phyloP scores from a whole-genome alignment of 2,329 filamentous ascomycete genomes.

The Bretziella fagacearum region DNA sequence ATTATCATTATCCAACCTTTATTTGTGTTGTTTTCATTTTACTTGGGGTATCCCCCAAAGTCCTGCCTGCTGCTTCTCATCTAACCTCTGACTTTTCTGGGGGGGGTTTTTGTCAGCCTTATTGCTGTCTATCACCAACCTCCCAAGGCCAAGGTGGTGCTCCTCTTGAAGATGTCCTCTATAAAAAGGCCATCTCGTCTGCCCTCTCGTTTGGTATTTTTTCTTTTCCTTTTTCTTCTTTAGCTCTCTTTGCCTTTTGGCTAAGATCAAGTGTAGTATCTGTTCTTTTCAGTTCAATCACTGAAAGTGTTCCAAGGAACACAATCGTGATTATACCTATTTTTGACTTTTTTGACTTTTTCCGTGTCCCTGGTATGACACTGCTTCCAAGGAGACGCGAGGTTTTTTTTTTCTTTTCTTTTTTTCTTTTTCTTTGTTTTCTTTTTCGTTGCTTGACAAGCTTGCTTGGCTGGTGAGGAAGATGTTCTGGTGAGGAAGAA shows the following conservation, averaged over 20 bases:
- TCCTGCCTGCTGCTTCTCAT: too few species aligned
- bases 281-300: slow-evolving; percentile 98
- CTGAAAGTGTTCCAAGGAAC: slow-evolving; percentile 64
- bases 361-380: slow-evolving; percentile 26
- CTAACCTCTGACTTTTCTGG: too few species aligned
- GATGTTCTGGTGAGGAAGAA: slow-evolving; percentile 17
- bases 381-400: slow-evolving; percentile 30
- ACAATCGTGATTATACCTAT: slow-evolving; percentile 71
- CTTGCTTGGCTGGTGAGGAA: slow-evolving; percentile 26
- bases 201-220: slow-evolving; percentile 59
- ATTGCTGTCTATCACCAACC: neutral
- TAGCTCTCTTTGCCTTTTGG: slow-evolving; percentile 30
- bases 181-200: slow-evolving; percentile 32
- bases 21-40: neutral
- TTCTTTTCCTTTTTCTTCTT: slow-evolving; percentile 39
- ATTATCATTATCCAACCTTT: neutral
- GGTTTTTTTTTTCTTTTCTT: slow-evolving; percentile 19
- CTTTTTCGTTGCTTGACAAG: slow-evolving; percentile 26
- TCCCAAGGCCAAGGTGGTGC: neutral
- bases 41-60: too few species aligned
- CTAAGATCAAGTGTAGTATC: slow-evolving; percentile 94
- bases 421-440: slow-evolving; percentile 15
- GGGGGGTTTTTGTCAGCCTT: too few species aligned
- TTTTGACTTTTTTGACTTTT: slow-evolving; percentile 24
- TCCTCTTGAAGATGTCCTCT: too few species aligned